Evolutionary conservation across 371 early-diverging fungal genomes (phyloP), one percentile per base, ranked within the genome.

Genomic region (Mucor irregularis): DNA sequence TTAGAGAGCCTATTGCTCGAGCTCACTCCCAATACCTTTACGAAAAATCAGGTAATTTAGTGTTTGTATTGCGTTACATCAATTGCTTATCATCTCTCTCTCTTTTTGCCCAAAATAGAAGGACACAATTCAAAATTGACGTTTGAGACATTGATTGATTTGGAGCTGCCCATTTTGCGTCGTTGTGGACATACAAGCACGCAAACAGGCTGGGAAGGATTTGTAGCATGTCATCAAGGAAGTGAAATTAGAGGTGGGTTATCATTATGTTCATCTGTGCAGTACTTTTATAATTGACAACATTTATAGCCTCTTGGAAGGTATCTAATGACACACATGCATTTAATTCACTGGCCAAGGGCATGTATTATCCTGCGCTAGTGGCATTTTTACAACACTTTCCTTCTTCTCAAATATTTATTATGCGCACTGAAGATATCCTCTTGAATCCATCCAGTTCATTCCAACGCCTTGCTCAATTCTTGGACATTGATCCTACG

Each of bases 1-100:
- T 82, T 13, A 68, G 80, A 14, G 82, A 82, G 34, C 82, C 82
- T 0, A 82, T 82, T 26, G 73, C 76, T 25, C 71, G 82, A 40
- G 82, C 82, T n/a, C 80, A 80, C 53, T 64, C 73, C 38, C 80
- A 82, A 33, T 82, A 77, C 42, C 38, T 73, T 14, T 53, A 70
- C 37, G 71, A 60, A 43, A 49, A 55, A 19, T 68, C 56, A 56
- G 46, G 62, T 62, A 62, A 46, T 8, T 8, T 10, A 43, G 21
- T n/a, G n/a, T n/a, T n/a, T n/a, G n/a, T n/a, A n/a, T n/a, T n/a
- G n/a, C n/a, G n/a, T n/a, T n/a, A n/a, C n/a, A n/a, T n/a, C n/a
- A n/a, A 70, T 21, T 8, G 30, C 42, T 25, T 46, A 13, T 19
- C 5, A 28, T 30, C 22, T n/a, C 5, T 28, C 13, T 13, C 2